Evolutionary conservation across 495 filamentous ascomycete genomes (phyloP).

Genomic region (Symbiotaphrina buchneri): DNA sequence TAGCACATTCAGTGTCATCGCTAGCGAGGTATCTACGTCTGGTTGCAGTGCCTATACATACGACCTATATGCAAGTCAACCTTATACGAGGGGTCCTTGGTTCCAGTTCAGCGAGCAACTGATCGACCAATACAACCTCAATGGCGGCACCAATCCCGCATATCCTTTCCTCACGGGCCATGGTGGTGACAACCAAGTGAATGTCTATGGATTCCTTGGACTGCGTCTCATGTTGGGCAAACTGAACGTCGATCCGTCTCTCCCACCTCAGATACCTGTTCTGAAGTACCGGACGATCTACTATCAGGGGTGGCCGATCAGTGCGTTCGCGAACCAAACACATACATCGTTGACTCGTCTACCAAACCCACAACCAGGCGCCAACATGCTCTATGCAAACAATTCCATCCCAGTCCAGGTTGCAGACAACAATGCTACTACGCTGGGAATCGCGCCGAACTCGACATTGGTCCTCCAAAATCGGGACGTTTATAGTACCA

Average conservation of each 20-base stretch:
- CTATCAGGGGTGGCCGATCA: slow-evolving; percentile 43
- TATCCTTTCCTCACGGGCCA: slow-evolving; percentile 47
- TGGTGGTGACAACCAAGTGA: slow-evolving; percentile 38
- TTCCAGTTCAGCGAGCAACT: slow-evolving; percentile 50
- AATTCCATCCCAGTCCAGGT: slow-evolving; percentile 26
- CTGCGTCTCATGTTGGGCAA: slow-evolving; percentile 28
- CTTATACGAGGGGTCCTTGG: slow-evolving; percentile 30
- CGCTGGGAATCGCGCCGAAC: slow-evolving; percentile 11
- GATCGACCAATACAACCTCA: slow-evolving; percentile 34
- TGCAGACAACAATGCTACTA: slow-evolving; percentile 12
- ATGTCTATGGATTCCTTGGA: slow-evolving; percentile 36
- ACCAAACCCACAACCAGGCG: slow-evolving; percentile 10
- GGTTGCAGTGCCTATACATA: slow-evolving; percentile 44
- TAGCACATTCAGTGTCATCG: slow-evolving; percentile 37
- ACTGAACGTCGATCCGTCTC: slow-evolving; percentile 31
- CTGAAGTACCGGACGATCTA: slow-evolving; percentile 44
- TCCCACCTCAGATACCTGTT: slow-evolving; percentile 37
- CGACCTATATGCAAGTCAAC: slow-evolving; percentile 27
- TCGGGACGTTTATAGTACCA: slow-evolving; percentile 18
- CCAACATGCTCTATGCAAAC: slow-evolving; percentile 21
- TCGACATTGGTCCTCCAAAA: slow-evolving; percentile 29
- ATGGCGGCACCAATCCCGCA: slow-evolving; percentile 44
- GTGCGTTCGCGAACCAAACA: slow-evolving; percentile 35
- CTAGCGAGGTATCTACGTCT: slow-evolving; percentile 30
- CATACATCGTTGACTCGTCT: slow-evolving; percentile 37